Evolutionary conservation across 495 filamentous ascomycete species (phyloP).

Genomic region (Patellaria atrata): DNA sequence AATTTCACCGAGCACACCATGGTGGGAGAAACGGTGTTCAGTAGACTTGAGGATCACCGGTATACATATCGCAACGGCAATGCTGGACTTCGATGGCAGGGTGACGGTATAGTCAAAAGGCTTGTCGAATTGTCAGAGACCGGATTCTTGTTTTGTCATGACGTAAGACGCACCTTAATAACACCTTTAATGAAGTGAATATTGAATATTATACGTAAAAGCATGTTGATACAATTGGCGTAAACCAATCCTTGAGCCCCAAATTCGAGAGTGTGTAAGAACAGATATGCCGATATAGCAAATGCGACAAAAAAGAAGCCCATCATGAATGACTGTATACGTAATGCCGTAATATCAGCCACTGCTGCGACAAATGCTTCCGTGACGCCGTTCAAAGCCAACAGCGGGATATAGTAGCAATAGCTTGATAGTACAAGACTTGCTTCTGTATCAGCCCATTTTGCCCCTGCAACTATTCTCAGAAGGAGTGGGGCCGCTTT

Average conservation of each 20-base stretch:
- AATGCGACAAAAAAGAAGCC: constrained; percentile 59
- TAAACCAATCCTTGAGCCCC: constrained; percentile 70
- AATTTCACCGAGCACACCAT: no score
- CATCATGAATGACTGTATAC: constrained; percentile 71
- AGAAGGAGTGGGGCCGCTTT: constrained; percentile 57
- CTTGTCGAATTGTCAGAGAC: constrained; percentile 3
- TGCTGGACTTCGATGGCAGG: no score
- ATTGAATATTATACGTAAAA: constrained; percentile 69
- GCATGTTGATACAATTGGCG: constrained; percentile 81
- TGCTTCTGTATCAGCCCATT: constrained; percentile 50
- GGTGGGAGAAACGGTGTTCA: no score
- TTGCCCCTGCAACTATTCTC: constrained; percentile 51
- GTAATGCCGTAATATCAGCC: constrained; percentile 54
- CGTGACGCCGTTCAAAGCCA: constrained; percentile 80
- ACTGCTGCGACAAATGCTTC: constrained; percentile 88
- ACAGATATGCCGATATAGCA: constrained; percentile 52
- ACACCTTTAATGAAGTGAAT: constrained; percentile 51
- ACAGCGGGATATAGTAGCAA: constrained; percentile 81
- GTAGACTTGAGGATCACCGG: no score
- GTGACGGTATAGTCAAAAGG: no score
- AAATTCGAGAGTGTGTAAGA: constrained; percentile 45
- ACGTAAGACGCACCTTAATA: no score
- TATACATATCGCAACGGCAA: no score
- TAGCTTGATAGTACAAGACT: constrained; percentile 63
- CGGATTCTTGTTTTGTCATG: no score